Evolutionary conservation across 2,329 filamentous ascomycete species (phyloP).

Genomic region (Xylariaceae sp.): DNA sequence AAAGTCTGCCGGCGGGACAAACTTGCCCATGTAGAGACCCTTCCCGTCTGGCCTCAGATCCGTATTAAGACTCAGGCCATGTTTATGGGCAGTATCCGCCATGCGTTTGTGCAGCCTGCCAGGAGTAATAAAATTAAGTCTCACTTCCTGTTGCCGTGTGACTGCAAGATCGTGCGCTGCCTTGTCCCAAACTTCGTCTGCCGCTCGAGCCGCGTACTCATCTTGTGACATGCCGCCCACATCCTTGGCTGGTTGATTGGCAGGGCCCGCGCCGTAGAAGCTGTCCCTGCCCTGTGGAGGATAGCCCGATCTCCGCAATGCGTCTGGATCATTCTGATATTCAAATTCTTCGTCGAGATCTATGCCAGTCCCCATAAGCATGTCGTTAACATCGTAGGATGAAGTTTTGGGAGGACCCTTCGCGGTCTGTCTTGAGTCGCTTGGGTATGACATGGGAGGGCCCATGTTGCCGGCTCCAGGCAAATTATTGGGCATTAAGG

Average conservation of each 20-base stretch:
- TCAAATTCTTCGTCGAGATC: slow-evolving; percentile 85
- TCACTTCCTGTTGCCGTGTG: slow-evolving; percentile 64
- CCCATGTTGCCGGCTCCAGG: slow-evolving; percentile 30
- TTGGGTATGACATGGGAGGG: slow-evolving; percentile 24
- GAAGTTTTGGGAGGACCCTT: slow-evolving; percentile 58
- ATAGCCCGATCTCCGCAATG: slow-evolving; percentile 53
- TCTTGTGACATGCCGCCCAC: slow-evolving; percentile 50
- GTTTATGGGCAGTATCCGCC: slow-evolving; percentile 54
- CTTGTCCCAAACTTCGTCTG: slow-evolving; percentile 62
- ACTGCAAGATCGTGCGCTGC: slow-evolving; percentile 60
- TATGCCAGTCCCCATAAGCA: slow-evolving; percentile 78
- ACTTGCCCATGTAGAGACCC: slow-evolving; percentile 42
- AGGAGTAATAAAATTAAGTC: slow-evolving; percentile 68
- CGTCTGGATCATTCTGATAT: slow-evolving; percentile 58
- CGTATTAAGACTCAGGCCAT: slow-evolving; percentile 52
- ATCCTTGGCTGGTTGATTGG: slow-evolving; percentile 57
- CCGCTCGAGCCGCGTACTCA: slow-evolving; percentile 61
- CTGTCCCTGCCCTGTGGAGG: slow-evolving; percentile 51
- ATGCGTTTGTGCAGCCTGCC: slow-evolving; percentile 57
- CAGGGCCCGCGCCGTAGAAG: slow-evolving; percentile 62
- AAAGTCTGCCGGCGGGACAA: slow-evolving; percentile 47
- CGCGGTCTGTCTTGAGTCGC: slow-evolving; percentile 47
- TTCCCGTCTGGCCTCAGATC: slow-evolving; percentile 45
- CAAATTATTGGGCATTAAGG: slow-evolving; percentile 23
- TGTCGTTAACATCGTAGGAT: slow-evolving; percentile 75